Evolutionary conservation across 768 basidiomycete genomes (phyloP), one percentile per base, ranked within the genome.

Genomic region (Xanthoconium stramineum): DNA sequence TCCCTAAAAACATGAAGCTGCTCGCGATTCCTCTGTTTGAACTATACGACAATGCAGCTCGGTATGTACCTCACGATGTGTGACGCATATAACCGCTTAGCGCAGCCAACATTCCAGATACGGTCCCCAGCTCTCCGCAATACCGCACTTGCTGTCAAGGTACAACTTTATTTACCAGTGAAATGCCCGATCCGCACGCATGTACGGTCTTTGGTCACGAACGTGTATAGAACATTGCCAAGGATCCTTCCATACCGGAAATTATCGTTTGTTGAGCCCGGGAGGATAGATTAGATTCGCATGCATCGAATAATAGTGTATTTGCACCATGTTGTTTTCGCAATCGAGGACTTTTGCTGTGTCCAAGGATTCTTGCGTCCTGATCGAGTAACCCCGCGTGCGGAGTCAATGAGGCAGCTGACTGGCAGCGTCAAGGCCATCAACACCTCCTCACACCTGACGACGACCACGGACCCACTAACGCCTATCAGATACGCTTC

Each of bases 1-100:
- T 99, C 5, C 97, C 97, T 0, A 92, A 91, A 75, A 99, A 99
- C 72, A 98, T 98, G 96, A 98, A 98, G 69, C 83, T 99, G 9
- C 84, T 96, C 40, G 96, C 95, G 17, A 93, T 98, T 45, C 97
- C 97, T 0, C 78, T 99, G 37, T 98, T 96, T 67, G 97, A 99
- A 73, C 78, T 98, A 14, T 99, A 98, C 68, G 97, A 98, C 71
- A 99, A 99, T 57, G 91, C 94, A 10, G 94, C 96, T 0, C 80
- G 95, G 80, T 88, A 70, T 48, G 76, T 68, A 43, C 8, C 24
- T 33, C 39, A 6, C 5, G 5, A 17, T 36, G 42, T 30, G 44
- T 2, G 11, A 28, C 47, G 38, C 56, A 61, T 54, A 49, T 30
- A 49, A 12, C 53, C 7, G 32, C 44, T 44, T 17, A 45, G 5